These are phyloP conservation scores for Pseudogymnoascus sp. DNA, from an alignment of 2,329 filamentous ascomycete genomes.

Conservation along the genomic window DNA sequence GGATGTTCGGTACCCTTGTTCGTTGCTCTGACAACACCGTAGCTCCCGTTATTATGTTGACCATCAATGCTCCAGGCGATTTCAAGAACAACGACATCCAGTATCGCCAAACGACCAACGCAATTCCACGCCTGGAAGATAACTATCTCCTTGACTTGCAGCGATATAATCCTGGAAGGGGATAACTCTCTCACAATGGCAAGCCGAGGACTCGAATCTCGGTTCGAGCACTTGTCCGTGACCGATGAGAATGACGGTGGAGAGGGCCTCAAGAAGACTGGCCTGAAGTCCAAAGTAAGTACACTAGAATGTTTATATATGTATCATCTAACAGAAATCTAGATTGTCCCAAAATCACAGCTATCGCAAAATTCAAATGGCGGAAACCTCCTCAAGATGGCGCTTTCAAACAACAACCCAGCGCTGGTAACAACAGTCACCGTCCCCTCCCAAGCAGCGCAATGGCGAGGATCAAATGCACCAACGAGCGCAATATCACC, in stretches of 20 bases:
- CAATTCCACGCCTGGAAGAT: not conserved
- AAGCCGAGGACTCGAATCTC: slow-evolving; percentile 70
- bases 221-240: slow-evolving; percentile 83
- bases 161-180: not conserved
- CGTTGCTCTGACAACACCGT: slow-evolving; percentile 8
- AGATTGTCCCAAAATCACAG: slow-evolving; percentile 35
- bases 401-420: slow-evolving; percentile 69
- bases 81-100: slow-evolving; percentile 1
- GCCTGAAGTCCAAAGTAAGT: slow-evolving; percentile 71
- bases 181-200: slow-evolving; percentile 47
- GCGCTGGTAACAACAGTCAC: slow-evolving; percentile 59
- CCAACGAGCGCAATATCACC: slow-evolving; percentile 42
- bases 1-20: not conserved
- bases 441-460: slow-evolving; percentile 58
- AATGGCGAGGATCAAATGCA: slow-evolving; percentile 40
- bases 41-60: slow-evolving; percentile 9
- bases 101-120: slow-evolving; percentile 4
- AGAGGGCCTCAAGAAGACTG: slow-evolving; percentile 42
- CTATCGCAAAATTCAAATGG: slow-evolving; percentile 51
- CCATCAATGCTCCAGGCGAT: not conserved
- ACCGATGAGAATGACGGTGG: slow-evolving; percentile 74
- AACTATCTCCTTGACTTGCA: not conserved
- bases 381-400: slow-evolving; percentile 78
- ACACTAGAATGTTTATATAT: slow-evolving; percentile 23
- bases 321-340: slow-evolving; percentile 33